Evolutionary conservation across 2,329 filamentous ascomycete genomes (phyloP), one percentile per base, ranked within the genome.

Genomic region (Hypomyces rosellus): DNA sequence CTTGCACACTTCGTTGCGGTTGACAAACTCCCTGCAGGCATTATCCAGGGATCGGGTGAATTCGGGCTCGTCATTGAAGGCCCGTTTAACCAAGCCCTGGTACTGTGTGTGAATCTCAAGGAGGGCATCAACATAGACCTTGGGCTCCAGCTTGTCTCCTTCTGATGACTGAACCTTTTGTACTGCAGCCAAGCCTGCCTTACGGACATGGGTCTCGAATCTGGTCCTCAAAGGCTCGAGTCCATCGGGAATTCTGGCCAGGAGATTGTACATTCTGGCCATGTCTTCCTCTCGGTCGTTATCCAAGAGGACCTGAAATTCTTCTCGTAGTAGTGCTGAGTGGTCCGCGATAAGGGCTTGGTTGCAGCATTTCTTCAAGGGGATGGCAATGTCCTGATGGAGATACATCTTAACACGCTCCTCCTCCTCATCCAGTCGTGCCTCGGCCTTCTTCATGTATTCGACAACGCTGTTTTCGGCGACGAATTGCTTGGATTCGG

Each of bases 381-480:
- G 85, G 7, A 84, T 73, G 59, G 88, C 87, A 51, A 97, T 96
- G 68, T 99, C 93, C 34, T 84, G 82, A 62, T 97, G 89, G 42
- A 99, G 77, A 64, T 95, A 99, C 64, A 97, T 82, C 57, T 84
- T 84, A 9, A 99, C 93, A 22, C 93, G 88, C 64, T 92, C 89
- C 71, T 95, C 93, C 69, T 99, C 93, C 69, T 99, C 93, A 7
- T 89, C 82, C 54, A 99, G 72, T 33, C 93, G 85, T 39, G 82
- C 72, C 71, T 97, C 92, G 1, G 93, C 95, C 79, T 99, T 99
- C 77, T 97, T 97, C 93, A 99, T 97, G 72, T 97, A 99, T 65
- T 99, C 93, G 34, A 99, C 91, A 4, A 99, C 90, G 56, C 88
- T 95, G 67, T 99, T 99, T 68, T 97, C 92, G 11, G 90, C 88